Conservation (phyloP, 306 rosid genomes). For the Dalbergia cultrata region DNA sequence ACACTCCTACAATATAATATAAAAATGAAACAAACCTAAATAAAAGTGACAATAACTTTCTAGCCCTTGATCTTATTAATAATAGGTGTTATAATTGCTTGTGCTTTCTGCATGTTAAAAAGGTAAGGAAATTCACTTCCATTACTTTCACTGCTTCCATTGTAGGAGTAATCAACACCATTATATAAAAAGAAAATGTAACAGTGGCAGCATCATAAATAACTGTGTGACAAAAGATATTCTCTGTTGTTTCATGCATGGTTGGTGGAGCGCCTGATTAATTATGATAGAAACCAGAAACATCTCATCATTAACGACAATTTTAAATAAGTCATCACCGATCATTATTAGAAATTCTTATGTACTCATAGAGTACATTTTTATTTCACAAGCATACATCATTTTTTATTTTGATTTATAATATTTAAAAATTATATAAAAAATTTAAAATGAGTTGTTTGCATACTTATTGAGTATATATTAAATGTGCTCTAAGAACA, state of each 20-base stretch:
- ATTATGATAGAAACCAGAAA: slow-evolving; percentile 35
- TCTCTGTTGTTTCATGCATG: slow-evolving; percentile 35
- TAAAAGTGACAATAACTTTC: slow-evolving; percentile 54
- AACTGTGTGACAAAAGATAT: slow-evolving; percentile 6
- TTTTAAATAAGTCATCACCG: slow-evolving; percentile 5
- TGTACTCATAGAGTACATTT: no score
- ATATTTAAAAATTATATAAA: no score
- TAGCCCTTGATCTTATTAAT: slow-evolving; percentile 62
- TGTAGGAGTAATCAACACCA: slow-evolving; percentile 31
- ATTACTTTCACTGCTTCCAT: slow-evolving; percentile 38
- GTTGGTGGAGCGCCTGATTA: slow-evolving; percentile 42
- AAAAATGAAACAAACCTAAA: slow-evolving; percentile 12
- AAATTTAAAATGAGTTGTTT: no score
- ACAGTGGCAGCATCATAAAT: slow-evolving; percentile 33
- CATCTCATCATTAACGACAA: slow-evolving; percentile 12
- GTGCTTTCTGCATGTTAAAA: slow-evolving; percentile 52
- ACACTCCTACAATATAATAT: background rate
- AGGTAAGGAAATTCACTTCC: slow-evolving; percentile 35
- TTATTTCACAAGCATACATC: no score
- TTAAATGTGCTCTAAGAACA: no score
- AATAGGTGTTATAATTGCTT: slow-evolving; percentile 66
- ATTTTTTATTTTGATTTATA: no score
- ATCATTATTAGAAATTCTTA: no score
- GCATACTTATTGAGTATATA: no score
- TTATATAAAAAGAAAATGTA: slow-evolving; percentile 28